A percentile compares a stretch with the other conserved stretches of the same genome.
Conservation (phyloP, 1,284 basidiomycete genomes). For the Coriolopsis trogii region DNA sequence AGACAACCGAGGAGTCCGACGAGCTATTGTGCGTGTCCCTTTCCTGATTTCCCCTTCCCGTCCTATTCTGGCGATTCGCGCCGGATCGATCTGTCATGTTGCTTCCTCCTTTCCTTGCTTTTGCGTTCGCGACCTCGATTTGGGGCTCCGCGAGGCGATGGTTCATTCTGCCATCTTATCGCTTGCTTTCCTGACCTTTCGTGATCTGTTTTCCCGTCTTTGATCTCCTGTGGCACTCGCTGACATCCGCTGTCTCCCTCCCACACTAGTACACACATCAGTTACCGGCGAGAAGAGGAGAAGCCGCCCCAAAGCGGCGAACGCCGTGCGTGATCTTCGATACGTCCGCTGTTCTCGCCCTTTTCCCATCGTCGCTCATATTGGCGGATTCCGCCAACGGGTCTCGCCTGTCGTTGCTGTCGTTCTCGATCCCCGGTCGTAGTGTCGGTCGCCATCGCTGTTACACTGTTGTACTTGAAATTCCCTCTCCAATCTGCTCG, state of each 20-base stretch:
- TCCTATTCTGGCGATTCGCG: not conserved
- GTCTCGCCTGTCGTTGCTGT: not conserved
- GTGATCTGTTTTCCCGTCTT: not conserved
- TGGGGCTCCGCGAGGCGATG: not conserved
- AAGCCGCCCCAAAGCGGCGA: not conserved
- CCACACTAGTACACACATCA: constrained; percentile 2
- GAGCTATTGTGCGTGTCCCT: constrained; percentile 31
- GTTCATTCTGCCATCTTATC: not conserved
- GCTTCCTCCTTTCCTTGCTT: not conserved
- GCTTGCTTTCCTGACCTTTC: not conserved
- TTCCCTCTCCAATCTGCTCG: not conserved
- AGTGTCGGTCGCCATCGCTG: constrained; percentile 4
- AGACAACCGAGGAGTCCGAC: constrained; percentile 36
- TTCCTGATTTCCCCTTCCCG: not conserved
- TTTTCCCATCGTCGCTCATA: not conserved
- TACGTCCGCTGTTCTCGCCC: not conserved
- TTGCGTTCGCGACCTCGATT: not conserved
- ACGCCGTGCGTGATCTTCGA: not conserved
- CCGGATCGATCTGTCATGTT: not conserved
- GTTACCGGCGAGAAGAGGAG: constrained; percentile 6
- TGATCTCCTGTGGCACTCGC: not conserved
- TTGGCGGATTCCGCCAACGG: not conserved
- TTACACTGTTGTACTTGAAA: constrained; percentile 10
- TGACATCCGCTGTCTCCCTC: not conserved
- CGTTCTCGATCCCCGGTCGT: not conserved